Evolutionary conservation across 768 basidiomycete species (phyloP).

Genomic region (Agaricus subrufescens): DNA sequence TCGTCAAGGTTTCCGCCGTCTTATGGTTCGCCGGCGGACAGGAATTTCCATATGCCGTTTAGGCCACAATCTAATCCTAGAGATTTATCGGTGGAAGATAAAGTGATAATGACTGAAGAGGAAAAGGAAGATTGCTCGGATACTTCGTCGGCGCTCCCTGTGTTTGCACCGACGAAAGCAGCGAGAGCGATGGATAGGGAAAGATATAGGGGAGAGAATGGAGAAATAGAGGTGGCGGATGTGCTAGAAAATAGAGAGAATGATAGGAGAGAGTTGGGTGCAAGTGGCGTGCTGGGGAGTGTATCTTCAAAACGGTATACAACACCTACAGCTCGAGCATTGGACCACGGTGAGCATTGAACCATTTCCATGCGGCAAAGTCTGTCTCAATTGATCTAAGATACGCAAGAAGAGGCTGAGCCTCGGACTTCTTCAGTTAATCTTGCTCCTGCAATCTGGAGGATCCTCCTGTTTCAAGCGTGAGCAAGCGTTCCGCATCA

Average conservation of each 20-base stretch:
- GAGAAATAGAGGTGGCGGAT: neutral
- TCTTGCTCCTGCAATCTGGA: constrained; percentile 42
- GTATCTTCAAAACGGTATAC: neutral
- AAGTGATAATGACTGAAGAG: neutral
- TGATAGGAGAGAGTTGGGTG: neutral
- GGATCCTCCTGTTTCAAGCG: constrained; percentile 54
- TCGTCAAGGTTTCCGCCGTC: neutral
- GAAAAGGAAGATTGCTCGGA: neutral
- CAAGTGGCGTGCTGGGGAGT: neutral
- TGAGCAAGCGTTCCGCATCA: constrained; percentile 18
- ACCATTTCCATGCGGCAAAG: too few species aligned
- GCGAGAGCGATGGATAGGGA: neutral
- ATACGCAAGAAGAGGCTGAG: constrained; percentile 12
- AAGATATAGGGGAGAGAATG: neutral
- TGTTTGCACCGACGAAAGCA: neutral
- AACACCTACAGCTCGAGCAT: constrained; percentile 2
- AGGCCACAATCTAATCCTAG: neutral
- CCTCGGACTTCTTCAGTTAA: constrained; percentile 22
- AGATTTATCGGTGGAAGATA: neutral
- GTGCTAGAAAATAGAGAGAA: too few species aligned
- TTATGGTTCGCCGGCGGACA: neutral
- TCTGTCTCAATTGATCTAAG: too few species aligned
- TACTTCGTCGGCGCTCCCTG: constrained; percentile 4
- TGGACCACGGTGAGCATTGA: constrained; percentile 1
- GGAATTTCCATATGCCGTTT: constrained; percentile 9